Evolutionary conservation across 1,284 basidiomycete species (phyloP).

Genomic region (Anthracocystis panici-leucophaei): DNA sequence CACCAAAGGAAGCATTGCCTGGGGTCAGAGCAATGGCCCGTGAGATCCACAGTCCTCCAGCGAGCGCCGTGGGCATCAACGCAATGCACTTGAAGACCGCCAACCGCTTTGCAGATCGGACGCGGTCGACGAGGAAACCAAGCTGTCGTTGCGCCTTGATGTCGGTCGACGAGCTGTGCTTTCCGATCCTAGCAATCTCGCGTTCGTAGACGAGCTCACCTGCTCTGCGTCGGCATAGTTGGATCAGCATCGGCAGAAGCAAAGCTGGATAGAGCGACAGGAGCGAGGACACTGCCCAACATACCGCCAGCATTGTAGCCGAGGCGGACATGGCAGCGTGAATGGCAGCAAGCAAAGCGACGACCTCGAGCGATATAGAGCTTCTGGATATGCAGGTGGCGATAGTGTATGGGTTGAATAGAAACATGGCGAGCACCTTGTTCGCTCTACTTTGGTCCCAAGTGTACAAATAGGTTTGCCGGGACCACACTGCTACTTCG

Average conservation of each 20-base stretch:
- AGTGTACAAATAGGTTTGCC: conserved; percentile 28
- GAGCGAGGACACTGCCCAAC: conserved; percentile 33
- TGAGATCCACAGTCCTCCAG: conserved; percentile 36
- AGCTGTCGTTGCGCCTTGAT: conserved; percentile 34
- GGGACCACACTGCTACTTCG: conserved; percentile 25
- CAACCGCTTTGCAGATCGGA: conserved; percentile 40
- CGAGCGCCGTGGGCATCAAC: conserved; percentile 32
- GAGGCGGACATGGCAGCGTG: conserved; percentile 76
- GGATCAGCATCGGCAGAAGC: conserved; percentile 77
- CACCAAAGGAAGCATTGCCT: conserved; percentile 7
- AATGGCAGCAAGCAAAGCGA: conserved; percentile 77
- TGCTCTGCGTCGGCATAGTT: conserved; percentile 72
- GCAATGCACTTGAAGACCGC: conserved; percentile 32
- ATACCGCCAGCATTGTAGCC: conserved; percentile 20
- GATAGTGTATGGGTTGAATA: conserved; percentile 88
- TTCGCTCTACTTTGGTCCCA: conserved; percentile 49
- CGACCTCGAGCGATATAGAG: conserved; percentile 83
- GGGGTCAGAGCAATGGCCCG: conserved; percentile 40
- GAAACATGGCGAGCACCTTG: conserved; percentile 72
- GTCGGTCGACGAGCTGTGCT: conserved; percentile 24
- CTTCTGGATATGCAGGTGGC: conserved; percentile 83
- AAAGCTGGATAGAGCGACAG: conserved; percentile 75
- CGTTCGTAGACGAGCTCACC: conserved; percentile 71
- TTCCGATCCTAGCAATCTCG: conserved; percentile 19
- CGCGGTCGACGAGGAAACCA: conserved; percentile 63